These are phyloP conservation scores for Pichia sp. DNA, from an alignment of 1,139 yeast species.

Conservation along the genomic window DNA sequence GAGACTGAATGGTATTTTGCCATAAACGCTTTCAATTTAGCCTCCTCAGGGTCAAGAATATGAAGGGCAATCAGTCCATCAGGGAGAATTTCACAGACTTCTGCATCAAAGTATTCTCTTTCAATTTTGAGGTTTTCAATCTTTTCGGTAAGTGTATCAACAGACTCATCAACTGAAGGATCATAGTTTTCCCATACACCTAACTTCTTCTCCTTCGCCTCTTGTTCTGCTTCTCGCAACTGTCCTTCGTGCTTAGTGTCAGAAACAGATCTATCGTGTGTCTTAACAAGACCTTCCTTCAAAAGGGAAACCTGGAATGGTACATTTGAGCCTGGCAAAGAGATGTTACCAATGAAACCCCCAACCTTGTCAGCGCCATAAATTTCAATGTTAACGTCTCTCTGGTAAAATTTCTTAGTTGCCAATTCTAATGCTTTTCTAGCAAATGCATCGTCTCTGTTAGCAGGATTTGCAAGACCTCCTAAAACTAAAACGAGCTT, in stretches of 20 bases:
- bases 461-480: conserved; percentile 49
- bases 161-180: conserved; percentile 27
- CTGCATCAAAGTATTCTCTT: conserved; percentile 51
- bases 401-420: conserved; percentile 54
- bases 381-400: conserved; percentile 65
- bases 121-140: conserved; percentile 24
- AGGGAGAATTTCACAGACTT: conserved; percentile 46
- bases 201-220: conserved; percentile 45
- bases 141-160: conserved; percentile 21
- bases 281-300: conserved; percentile 55
- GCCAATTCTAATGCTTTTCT: conserved; percentile 52
- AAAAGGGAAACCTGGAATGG: conserved; percentile 62
- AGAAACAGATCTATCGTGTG: conserved; percentile 60
- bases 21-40: conserved; percentile 38
- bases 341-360: conserved; percentile 71
- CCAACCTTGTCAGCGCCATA: conserved; percentile 72
- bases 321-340: conserved; percentile 40
- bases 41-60: conserved; percentile 32
- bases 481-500: conserved; percentile 68
- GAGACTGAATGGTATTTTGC: conserved; percentile 37
- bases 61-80: conserved; percentile 54
- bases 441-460: conserved; percentile 35
- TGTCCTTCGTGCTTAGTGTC: conserved; percentile 49
- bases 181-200: conserved; percentile 67
- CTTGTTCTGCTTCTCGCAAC: conserved; percentile 54